Percentiles rank a stretch among this genome's conserved stretches.
Evolutionary conservation across 1,284 basidiomycete genomes (phyloP).

Genomic region (Cryptococcus sp.): DNA sequence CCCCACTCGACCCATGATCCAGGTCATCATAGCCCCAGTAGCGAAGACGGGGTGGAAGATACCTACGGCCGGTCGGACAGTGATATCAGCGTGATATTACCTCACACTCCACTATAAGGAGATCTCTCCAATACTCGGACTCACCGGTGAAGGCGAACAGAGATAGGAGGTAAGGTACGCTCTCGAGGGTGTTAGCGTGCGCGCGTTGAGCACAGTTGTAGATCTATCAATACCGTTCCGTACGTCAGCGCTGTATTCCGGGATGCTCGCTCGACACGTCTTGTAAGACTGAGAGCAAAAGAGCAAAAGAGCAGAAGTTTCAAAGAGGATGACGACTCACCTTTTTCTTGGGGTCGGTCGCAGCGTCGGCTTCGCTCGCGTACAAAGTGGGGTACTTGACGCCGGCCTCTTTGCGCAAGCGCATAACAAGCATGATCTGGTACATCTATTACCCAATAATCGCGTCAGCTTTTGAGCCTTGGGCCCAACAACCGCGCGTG

Average conservation of each 20-base stretch:
- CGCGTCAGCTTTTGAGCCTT: conserved; percentile 4
- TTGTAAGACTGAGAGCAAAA: background rate
- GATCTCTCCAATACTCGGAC: conserved; percentile 4
- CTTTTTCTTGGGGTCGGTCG: conserved; percentile 40
- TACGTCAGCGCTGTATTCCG: background rate
- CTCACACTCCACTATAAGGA: too few relatives aligned
- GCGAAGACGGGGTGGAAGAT: conserved; percentile 41
- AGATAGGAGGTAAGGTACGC: conserved; percentile 31
- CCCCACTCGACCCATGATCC: conserved; percentile 30
- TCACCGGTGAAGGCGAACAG: conserved; percentile 34
- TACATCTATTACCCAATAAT: conserved; percentile 23
- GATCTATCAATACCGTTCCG: conserved; percentile 13
- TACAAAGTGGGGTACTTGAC: conserved; percentile 46
- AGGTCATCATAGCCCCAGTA: conserved; percentile 22
- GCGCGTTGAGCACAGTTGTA: conserved; percentile 48
- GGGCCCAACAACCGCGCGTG: too few relatives aligned
- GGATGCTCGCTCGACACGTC: background rate
- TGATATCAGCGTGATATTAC: too few relatives aligned
- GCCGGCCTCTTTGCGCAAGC: conserved; percentile 30
- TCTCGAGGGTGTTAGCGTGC: conserved; percentile 49
- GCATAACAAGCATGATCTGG: conserved; percentile 29
- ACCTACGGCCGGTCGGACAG: too few relatives aligned
- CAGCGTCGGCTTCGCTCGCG: conserved; percentile 41
- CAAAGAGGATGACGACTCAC: conserved; percentile 17
- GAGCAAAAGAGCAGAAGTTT: background rate